Conservation (phyloP, 2,329 filamentous ascomycete genomes). For the Simplicillium aogashimaense region DNA sequence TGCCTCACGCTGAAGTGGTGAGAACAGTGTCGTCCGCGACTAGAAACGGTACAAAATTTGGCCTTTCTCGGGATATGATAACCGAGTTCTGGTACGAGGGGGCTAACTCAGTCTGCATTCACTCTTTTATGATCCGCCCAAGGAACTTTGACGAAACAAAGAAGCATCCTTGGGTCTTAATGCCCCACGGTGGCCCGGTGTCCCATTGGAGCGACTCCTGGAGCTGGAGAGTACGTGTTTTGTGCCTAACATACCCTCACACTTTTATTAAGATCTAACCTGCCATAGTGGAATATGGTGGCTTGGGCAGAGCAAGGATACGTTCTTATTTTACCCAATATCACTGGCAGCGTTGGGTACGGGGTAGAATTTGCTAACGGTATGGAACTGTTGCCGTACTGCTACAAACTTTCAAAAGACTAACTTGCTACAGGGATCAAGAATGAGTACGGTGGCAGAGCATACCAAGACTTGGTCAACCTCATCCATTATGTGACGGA, state of each 20-base stretch:
- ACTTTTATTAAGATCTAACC: background rate
- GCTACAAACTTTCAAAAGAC: conserved; percentile 10
- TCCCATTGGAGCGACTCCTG: conserved; percentile 42
- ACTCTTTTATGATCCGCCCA: conserved; percentile 29
- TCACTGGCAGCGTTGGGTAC: conserved; percentile 47
- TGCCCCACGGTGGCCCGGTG: conserved; percentile 30
- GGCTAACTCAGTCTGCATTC: conserved; percentile 21
- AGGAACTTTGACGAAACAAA: conserved; percentile 22
- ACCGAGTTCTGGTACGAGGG: conserved; percentile 31
- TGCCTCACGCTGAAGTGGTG: conserved; percentile 9
- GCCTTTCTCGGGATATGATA: conserved; percentile 24
- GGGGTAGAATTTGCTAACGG: conserved; percentile 28
- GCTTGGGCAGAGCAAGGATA: conserved; percentile 53
- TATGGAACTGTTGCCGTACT: conserved; percentile 7
- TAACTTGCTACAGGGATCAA: conserved; percentile 32
- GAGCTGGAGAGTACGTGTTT: conserved; percentile 28
- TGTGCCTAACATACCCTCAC: background rate
- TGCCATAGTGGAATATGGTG: conserved; percentile 37
- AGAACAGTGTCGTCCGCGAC: conserved; percentile 19
- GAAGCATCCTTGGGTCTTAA: conserved; percentile 26
- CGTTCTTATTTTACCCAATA: conserved; percentile 48
- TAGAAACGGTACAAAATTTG: conserved; percentile 19
- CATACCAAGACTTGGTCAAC: conserved; percentile 45
- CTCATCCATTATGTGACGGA: conserved; percentile 40
- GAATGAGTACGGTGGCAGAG: conserved; percentile 40